phyloP scores from a whole-genome alignment of 805 yeast species.

The Saccharomyces eubayanus region DNA sequence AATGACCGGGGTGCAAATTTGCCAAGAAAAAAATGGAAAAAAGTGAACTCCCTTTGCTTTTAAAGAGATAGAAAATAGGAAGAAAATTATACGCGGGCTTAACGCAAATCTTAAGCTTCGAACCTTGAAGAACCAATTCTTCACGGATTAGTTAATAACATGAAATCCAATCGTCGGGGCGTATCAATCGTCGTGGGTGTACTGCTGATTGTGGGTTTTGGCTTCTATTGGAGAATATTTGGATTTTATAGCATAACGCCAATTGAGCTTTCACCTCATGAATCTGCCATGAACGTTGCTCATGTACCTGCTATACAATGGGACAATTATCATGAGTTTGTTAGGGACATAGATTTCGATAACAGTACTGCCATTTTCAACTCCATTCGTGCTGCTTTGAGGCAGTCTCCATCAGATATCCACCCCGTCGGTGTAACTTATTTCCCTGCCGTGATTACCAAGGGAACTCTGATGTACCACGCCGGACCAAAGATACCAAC shows the following conservation, averaged over 20 bases:
- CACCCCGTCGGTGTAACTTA: constrained; percentile 50
- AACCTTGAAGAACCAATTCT: not conserved
- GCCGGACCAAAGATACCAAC: constrained; percentile 41
- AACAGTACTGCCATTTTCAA: constrained; percentile 53
- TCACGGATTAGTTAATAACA: not conserved
- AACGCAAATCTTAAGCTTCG: not conserved
- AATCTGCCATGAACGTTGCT: not conserved
- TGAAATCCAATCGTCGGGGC: not conserved
- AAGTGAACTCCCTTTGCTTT: not conserved
- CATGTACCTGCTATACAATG: constrained; percentile 3
- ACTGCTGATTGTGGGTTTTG: not conserved
- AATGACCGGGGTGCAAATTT: not conserved
- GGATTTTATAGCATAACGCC: not conserved
- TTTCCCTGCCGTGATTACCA: constrained; percentile 53
- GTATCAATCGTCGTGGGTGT: not conserved
- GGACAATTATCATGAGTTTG: constrained; percentile 19
- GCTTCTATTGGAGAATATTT: not conserved
- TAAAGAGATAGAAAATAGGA: not conserved
- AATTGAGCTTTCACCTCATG: not conserved
- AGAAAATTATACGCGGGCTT: not conserved
- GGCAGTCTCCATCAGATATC: constrained; percentile 43
- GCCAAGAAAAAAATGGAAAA: not conserved
- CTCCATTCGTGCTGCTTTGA: constrained; percentile 44
- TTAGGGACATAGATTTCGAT: constrained; percentile 32
- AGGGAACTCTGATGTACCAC: constrained; percentile 52